Base-by-base conservation (phyloP, 1,139 yeast species). In the Pneumocystis carinii region DNA sequence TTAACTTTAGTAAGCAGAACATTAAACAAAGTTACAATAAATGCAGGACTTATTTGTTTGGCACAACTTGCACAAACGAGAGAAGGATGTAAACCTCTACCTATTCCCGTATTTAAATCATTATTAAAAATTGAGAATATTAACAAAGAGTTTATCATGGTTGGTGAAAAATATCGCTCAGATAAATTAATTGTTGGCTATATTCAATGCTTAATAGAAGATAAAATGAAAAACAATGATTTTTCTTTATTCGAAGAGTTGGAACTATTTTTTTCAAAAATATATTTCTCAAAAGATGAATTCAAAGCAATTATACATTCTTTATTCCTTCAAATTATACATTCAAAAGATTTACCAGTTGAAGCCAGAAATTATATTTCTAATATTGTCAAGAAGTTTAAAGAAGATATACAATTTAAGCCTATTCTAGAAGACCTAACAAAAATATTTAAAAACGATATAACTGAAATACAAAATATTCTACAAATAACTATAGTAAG, bases 1-100 rank as follows among this genome's bases (percentile, higher is more conserved):
- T 81, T 88, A 32, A 83, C 82, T 65, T 82, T 94, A 0, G 82
- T 92, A 35, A 75, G 84, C 58, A 70, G 79, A 8, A 77, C 77
- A 64, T 76, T 82, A 6, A 14, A 77, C 2, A 70, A 72, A 32
- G 72, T 73, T 53, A 69, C 77, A 2, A 62, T 68, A 29, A 68
- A 67, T 62, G 71, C 75, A 61, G 79, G 77, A 1, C 65, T 77
- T 29, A 72, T 76, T 0, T 74, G 77, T 53, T 68, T 77, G 41
- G 71, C 77, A 3, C 78, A 76, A 66, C 66, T 76, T 39, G 66
- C 56, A 17, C 66, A 63, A 61, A 56, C 62, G 29, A 61, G 63
- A 37, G 63, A 62, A 12, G 66, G 65, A 10, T 24, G 59, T 17
- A 15, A 37, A 5, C 60, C 63, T 14, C 42, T 66, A 36, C 57